Conservation (phyloP, 2,329 filamentous ascomycete species). For the Curvularia spicifera region DNA sequence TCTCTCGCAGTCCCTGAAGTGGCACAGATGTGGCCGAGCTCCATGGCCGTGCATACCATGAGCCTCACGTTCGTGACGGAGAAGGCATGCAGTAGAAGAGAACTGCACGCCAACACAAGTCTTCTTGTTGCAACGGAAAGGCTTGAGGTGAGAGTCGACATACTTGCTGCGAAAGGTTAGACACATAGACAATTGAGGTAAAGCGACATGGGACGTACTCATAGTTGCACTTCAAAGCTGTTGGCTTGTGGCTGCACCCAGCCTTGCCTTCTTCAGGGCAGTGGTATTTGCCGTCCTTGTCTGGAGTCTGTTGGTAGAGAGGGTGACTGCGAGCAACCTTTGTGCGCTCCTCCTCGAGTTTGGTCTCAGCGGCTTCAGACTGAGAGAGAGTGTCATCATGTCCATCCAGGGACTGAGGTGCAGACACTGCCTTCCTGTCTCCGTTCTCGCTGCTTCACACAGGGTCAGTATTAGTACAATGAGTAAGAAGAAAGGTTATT, state of each 20-base stretch:
- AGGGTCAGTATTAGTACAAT: neutral
- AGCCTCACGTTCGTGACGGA: conserved; percentile 93
- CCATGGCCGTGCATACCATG: conserved; percentile 96
- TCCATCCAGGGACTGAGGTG: conserved; percentile 36
- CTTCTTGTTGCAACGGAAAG: conserved; percentile 89
- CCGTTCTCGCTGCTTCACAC: conserved; percentile 28
- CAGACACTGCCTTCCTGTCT: conserved; percentile 32
- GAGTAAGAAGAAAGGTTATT: neutral
- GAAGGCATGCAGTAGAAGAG: conserved; percentile 91
- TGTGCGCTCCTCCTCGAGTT: conserved; percentile 48
- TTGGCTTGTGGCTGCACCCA: conserved; percentile 86
- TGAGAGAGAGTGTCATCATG: conserved; percentile 41
- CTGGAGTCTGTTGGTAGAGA: conserved; percentile 71
- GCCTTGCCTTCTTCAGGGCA: conserved; percentile 81
- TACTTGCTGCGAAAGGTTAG: conserved; percentile 73
- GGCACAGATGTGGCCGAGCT: conserved; percentile 85
- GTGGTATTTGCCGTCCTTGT: conserved; percentile 83
- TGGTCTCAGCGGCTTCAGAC: conserved; percentile 39
- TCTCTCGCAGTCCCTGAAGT: conserved; percentile 85
- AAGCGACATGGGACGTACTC: conserved; percentile 69
- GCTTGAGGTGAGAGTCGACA: conserved; percentile 94
- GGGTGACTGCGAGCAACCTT: conserved; percentile 61
- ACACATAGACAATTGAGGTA: conserved; percentile 3
- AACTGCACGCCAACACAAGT: conserved; percentile 86
- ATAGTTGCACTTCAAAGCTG: conserved; percentile 98